Conservation (phyloP, 202 grass and related monocot genomes). For the Carex arenaria region DNA sequence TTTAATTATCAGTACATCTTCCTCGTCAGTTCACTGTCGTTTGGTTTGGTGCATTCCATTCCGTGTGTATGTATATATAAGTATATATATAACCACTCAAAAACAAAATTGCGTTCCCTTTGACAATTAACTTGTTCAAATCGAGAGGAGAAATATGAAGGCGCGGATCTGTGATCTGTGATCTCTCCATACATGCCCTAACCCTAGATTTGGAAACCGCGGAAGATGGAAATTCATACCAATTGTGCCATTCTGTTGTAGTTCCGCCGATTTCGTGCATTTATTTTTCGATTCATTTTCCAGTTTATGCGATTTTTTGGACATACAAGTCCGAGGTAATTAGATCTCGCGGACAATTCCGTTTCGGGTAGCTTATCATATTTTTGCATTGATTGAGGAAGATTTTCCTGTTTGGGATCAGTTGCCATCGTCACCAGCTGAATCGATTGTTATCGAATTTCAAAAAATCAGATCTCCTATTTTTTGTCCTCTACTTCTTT, state of each 20-base stretch:
- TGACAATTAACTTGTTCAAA: background rate
- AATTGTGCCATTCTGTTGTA: background rate
- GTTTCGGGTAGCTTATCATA: background rate
- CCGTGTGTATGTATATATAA: background rate
- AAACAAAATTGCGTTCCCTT: background rate
- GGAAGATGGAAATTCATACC: background rate
- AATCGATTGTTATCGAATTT: slow-evolving; percentile 9
- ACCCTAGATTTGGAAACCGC: slow-evolving; percentile 15
- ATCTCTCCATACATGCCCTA: slow-evolving; percentile 6
- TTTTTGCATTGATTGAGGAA: slow-evolving; percentile 1
- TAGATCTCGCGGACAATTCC: background rate
- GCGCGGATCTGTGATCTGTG: slow-evolving; percentile 1
- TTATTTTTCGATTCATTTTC: slow-evolving; percentile 13
- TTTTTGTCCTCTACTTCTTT: background rate
- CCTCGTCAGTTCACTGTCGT: slow-evolving; percentile 1
- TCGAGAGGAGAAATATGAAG: background rate
- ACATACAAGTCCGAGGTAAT: background rate
- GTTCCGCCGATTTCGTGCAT: background rate
- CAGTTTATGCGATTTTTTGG: background rate
- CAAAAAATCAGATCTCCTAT: slow-evolving; percentile 11
- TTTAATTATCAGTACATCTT: background rate
- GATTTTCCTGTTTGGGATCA: background rate
- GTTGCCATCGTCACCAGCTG: slow-evolving; percentile 1
- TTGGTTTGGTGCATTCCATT: too few relatives aligned
- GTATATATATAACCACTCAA: background rate